Base-by-base conservation (phyloP, 257 asterid species). In the Rauvolfia tetraphylla region DNA sequence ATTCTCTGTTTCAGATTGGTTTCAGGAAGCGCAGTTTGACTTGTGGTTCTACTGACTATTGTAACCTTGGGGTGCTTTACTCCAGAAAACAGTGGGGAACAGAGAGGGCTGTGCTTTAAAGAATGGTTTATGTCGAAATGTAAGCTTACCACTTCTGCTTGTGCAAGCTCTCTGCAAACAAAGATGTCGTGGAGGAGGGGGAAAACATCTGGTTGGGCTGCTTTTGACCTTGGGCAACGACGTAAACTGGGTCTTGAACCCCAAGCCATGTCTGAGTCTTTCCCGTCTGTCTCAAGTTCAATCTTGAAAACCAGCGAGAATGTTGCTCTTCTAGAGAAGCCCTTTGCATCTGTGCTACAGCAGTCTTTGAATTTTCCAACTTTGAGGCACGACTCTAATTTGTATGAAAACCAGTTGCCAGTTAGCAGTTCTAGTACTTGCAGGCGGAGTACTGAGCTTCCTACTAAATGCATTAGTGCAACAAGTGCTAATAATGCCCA, bases 201-300 rank as follows among this genome's bases (percentile, higher is more conserved):
- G 79, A 85, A 84, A 61, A 80, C 84, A n/a, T 83, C 90, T 14
- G 98, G 98, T 75, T 95, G 98, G 98, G 88, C 88, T 58, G 93
- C 88, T 59, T 95, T 95, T 85, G 96, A 90, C 84, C 91, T 83
- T 49, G 80, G 88, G 78, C 91, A 91, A 72, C 85, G 83, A 44
- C 84, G 82, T 78, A 86, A 84, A 79, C 80, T 65, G 68, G 84
- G 80, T 68, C 66, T 83, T 61, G 89, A 81, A 76, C 75, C 84
- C 41, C 84, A 73, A 41, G 73, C 76, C 67, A 82, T 76, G 67
- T 38, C 58, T 39, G 96, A 91, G 71, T 83, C 87, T 78, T 95
- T 85, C 81, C 98, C 98, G 8, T 67, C 81, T 53, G 80, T 95
- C 72, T 81, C 90, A 34, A 75, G 73, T 72, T 69, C 83, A 18